Evolutionary conservation across 495 filamentous ascomycete genomes (phyloP).

Genomic region (Aspergillus sparsus): DNA sequence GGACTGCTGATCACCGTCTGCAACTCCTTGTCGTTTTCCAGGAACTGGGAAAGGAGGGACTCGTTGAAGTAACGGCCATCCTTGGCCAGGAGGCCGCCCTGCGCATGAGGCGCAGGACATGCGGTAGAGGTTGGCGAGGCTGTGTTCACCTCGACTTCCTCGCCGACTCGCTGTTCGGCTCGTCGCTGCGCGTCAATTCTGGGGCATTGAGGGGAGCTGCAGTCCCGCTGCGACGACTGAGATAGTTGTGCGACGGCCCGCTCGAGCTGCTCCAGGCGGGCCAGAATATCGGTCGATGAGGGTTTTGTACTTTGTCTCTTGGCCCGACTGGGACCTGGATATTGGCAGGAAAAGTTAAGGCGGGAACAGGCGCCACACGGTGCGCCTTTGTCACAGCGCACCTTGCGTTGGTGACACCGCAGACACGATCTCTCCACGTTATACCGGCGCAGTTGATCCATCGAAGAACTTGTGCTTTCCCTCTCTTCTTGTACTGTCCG

Average conservation of each 20-base stretch:
- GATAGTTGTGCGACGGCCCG: slow-evolving; percentile 27
- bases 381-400: slow-evolving; percentile 36
- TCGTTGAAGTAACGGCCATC: slow-evolving; percentile 34
- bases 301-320: slow-evolving; percentile 31
- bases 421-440: slow-evolving; percentile 34
- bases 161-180: background rate
- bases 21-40: slow-evolving; percentile 32
- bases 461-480: background rate
- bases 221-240: background rate
- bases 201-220: background rate
- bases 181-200: background rate
- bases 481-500: too few relatives aligned
- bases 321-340: slow-evolving; percentile 32
- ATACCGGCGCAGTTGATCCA: slow-evolving; percentile 5
- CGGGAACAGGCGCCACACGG: slow-evolving; percentile 36
- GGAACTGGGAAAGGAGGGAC: slow-evolving; percentile 29
- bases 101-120: background rate
- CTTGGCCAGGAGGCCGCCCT: background rate
- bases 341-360: slow-evolving; percentile 30
- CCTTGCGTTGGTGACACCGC: slow-evolving; percentile 40
- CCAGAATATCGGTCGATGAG: slow-evolving; percentile 17
- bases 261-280: slow-evolving; percentile 34
- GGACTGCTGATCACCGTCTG: slow-evolving; percentile 32
- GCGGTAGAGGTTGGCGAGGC: background rate
- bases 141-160: background rate